Evolutionary conservation across 1,284 basidiomycete genomes (phyloP), one percentile per base, ranked within the genome.

Genomic region (Microbotryomycetes sp.): DNA sequence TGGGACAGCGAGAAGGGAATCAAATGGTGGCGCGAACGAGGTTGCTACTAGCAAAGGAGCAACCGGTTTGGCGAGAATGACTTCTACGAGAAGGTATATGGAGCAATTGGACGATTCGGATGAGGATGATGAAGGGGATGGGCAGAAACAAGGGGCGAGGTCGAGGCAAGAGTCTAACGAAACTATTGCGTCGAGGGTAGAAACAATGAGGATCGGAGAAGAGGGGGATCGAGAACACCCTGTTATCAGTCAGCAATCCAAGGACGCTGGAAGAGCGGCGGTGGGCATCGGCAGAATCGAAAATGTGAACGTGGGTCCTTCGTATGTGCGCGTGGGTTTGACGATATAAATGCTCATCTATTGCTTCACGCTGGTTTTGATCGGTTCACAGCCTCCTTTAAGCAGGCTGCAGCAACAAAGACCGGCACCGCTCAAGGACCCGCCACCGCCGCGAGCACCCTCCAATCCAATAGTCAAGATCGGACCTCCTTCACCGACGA

Each of bases 21-120:
- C n/a, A n/a, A n/a, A n/a, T n/a, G n/a, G n/a, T n/a, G n/a, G n/a
- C n/a, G n/a, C n/a, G n/a, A n/a, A n/a, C n/a, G n/a, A n/a, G n/a
- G n/a, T n/a, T n/a, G n/a, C n/a, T n/a, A n/a, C n/a, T n/a, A n/a
- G n/a, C n/a, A n/a, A n/a, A n/a, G n/a, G n/a, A n/a, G 35, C 35
- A 41, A 41, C 35, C 9, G 35, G 35, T 41, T 41, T 63, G 1
- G 47, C 57, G n/a, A 18, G 61, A 6, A 60, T 59, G 56, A 62
- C 30, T 11, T 57, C 54, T 29, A 63, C 59, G 9, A 28, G 64
- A n/a, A 28, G 57, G 18, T 61, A 61, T 50, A 57, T 62, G 64
- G 58, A 28, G 29, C 41, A 60, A 49, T 49, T 65, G 1, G 60
- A 65, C 18, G 35, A 41, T 21, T 31, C 50, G 13, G 65, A 66